These are phyloP conservation scores for Geum urbanum DNA, from an alignment of 306 rosid species.

Conservation along the genomic window DNA sequence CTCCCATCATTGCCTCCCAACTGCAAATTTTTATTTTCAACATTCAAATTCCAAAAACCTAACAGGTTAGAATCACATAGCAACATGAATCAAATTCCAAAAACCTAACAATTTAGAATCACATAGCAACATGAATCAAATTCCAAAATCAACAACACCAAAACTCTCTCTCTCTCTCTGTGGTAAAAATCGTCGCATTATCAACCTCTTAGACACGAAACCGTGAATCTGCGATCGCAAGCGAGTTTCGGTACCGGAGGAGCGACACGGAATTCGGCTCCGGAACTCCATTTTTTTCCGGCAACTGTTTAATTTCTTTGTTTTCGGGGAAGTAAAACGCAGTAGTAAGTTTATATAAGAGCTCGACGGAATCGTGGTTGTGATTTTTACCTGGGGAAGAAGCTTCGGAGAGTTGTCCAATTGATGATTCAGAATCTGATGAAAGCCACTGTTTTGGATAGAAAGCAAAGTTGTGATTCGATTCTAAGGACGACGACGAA, in stretches of 20 bases:
- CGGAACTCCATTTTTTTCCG: conserved; percentile 14
- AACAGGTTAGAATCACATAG: too few relatives aligned
- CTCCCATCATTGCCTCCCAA: conserved; percentile 43
- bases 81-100: too few relatives aligned
- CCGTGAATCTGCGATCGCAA: conserved; percentile 15
- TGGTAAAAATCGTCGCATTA: too few relatives aligned
- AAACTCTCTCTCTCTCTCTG: not conserved
- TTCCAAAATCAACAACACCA: not conserved
- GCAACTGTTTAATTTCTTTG: not conserved
- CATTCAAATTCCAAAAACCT: not conserved
- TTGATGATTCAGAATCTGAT: not conserved
- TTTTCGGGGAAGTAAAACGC: not conserved
- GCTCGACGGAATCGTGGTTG: not conserved
- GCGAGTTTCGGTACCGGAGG: conserved; percentile 4
- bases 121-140: too few relatives aligned
- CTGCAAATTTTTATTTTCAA: conserved; percentile 29
- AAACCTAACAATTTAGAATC: too few relatives aligned
- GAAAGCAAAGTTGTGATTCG: conserved; percentile 4
- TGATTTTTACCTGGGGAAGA: not conserved
- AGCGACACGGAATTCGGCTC: conserved; percentile 10
- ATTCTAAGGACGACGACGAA: not conserved
- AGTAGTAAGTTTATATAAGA: not conserved
- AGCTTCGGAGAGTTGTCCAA: not conserved
- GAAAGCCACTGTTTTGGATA: conserved; percentile 1
- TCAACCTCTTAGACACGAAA: conserved; percentile 32